These are phyloP conservation scores for Salicornia ramosissima DNA, from an alignment of 148 eudicot genomes.

Conservation along the genomic window DNA sequence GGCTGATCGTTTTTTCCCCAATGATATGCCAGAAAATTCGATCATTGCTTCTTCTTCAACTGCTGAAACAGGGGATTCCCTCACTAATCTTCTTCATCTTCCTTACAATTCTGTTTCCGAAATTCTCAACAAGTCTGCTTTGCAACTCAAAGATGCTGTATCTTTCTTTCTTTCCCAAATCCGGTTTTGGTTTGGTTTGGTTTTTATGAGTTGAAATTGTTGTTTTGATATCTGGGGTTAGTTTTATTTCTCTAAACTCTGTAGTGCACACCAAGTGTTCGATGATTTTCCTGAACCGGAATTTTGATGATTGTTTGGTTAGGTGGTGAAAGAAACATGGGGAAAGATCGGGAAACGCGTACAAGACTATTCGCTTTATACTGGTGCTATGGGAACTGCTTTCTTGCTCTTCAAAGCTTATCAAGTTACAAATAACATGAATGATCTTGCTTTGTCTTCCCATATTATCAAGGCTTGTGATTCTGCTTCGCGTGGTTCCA, in stretches of 20 bases:
- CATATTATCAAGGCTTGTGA: conserved; percentile 72
- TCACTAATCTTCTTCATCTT: conserved; percentile 54
- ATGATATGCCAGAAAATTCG: conserved; percentile 56
- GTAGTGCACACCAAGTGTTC: conserved; percentile 14
- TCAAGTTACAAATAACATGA: conserved; percentile 44
- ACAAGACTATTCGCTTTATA: conserved; percentile 60
- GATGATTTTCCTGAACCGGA: conserved; percentile 18
- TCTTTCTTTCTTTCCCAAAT: neutral
- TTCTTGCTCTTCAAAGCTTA: conserved; percentile 65
- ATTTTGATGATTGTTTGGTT: neutral
- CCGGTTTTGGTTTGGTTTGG: neutral
- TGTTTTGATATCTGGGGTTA: conserved; percentile 12
- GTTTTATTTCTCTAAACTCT: neutral
- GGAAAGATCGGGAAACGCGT: conserved; percentile 37
- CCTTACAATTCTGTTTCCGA: conserved; percentile 47
- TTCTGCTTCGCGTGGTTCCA: conserved; percentile 47
- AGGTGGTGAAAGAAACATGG: conserved; percentile 91
- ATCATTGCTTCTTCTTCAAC: conserved; percentile 20
- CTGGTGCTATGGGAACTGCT: conserved; percentile 88
- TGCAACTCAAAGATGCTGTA: conserved; percentile 55
- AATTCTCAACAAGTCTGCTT: conserved; percentile 40
- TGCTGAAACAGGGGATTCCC: conserved; percentile 33
- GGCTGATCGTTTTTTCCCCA: conserved; percentile 82
- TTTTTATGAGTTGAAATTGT: conserved; percentile 3
- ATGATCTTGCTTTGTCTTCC: conserved; percentile 49